phyloP scores from a whole-genome alignment of 768 basidiomycete species.

The Asterophora parasitica region DNA sequence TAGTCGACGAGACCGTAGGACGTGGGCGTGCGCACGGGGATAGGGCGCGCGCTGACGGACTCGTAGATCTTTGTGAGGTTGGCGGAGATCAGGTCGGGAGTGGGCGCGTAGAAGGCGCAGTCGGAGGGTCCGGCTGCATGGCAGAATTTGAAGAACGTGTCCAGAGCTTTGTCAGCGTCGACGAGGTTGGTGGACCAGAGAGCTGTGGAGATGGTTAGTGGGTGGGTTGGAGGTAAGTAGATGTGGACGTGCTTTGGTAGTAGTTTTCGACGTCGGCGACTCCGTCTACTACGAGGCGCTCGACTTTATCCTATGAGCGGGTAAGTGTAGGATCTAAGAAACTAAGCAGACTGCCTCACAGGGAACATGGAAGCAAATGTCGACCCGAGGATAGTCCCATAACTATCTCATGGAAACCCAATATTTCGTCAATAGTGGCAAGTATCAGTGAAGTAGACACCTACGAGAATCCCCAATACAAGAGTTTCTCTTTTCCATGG shows the following conservation, averaged over 20 bases:
- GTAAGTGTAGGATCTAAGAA: neutral
- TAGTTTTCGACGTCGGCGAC: constrained; percentile 38
- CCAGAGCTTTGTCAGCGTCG: constrained; percentile 32
- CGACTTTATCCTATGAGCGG: constrained; percentile 30
- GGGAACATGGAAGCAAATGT: constrained; percentile 27
- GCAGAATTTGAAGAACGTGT: constrained; percentile 33
- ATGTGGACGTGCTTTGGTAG: constrained; percentile 26
- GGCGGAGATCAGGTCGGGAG: constrained; percentile 25
- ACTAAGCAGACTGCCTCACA: constrained; percentile 8
- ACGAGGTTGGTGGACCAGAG: constrained; percentile 30
- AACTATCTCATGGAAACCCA: constrained; percentile 9
- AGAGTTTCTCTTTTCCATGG: constrained; percentile 28
- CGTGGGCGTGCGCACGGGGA: constrained; percentile 26
- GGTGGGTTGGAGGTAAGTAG: neutral
- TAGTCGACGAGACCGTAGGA: constrained; percentile 37
- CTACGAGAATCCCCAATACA: constrained; percentile 29
- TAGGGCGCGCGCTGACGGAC: constrained; percentile 25
- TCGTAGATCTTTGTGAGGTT: constrained; percentile 33
- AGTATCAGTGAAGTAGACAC: neutral
- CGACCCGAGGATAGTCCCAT: constrained; percentile 24
- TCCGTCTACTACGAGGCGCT: constrained; percentile 35
- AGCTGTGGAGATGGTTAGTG: constrained; percentile 16
- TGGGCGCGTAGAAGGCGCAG: constrained; percentile 36
- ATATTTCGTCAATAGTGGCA: neutral
- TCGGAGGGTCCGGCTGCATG: constrained; percentile 29